Percentiles rank a stretch among this genome's conserved stretches.
phyloP scores from a whole-genome alignment of 768 basidiomycete genomes.

The Pleurotus tuber-regium region DNA sequence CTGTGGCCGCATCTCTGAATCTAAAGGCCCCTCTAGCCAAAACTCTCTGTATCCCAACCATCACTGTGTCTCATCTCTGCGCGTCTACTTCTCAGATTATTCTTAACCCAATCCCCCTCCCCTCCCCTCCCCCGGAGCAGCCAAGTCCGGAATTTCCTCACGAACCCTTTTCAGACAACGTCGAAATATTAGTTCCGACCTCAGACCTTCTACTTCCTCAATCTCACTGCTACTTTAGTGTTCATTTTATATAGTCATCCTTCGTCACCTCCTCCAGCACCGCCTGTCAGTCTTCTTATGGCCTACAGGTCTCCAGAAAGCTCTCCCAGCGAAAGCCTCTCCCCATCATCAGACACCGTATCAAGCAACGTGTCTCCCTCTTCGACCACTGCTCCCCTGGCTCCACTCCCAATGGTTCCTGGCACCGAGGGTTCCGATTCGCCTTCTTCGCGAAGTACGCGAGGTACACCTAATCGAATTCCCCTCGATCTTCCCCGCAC shows the following conservation, averaged over 20 bases:
- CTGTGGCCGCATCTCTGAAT: no score
- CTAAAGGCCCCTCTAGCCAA: no score
- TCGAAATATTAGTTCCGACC: constrained; percentile 1
- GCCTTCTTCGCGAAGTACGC: constrained; percentile 26
- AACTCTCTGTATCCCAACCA: constrained; percentile 29
- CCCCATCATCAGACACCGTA: constrained; percentile 23
- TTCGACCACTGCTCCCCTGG: constrained; percentile 37
- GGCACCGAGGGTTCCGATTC: constrained; percentile 25
- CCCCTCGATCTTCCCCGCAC: constrained; percentile 51
- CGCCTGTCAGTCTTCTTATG: constrained; percentile 31
- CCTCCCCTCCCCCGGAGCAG: background rate
- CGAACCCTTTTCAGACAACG: background rate
- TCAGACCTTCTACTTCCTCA: no score
- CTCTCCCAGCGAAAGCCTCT: constrained; percentile 42
- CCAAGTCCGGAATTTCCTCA: background rate
- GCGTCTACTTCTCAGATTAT: constrained; percentile 30
- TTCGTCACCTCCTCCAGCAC: background rate
- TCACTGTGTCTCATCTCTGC: constrained; percentile 32
- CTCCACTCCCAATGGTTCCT: constrained; percentile 33
- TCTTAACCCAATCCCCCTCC: constrained; percentile 17
- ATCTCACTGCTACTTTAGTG: background rate
- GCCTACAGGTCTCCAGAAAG: constrained; percentile 47
- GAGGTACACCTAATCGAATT: constrained; percentile 46
- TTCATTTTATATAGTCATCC: background rate
- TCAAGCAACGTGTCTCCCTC: background rate